phyloP scores from a whole-genome alignment of 2,329 filamentous ascomycete species.

The Huntiella omanensis region DNA sequence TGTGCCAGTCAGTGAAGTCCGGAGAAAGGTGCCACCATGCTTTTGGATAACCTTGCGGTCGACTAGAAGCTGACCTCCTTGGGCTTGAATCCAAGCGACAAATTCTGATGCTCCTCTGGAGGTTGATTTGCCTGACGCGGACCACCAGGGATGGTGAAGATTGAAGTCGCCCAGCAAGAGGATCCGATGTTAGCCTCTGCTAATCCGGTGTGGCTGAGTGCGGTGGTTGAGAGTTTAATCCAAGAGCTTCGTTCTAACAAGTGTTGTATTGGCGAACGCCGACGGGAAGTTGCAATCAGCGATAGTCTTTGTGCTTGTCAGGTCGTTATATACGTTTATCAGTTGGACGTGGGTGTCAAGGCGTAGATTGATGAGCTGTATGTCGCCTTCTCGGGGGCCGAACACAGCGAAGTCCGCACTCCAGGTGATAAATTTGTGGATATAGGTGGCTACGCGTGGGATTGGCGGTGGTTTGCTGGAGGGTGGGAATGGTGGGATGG shows the following conservation, averaged over 20 bases:
- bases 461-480: not conserved
- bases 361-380: not conserved
- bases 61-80: not conserved
- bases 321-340: not conserved
- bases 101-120: not conserved
- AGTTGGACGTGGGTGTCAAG: not conserved
- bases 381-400: not conserved
- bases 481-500: not conserved
- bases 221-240: not conserved
- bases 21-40: not conserved
- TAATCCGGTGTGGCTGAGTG: not conserved
- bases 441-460: not conserved
- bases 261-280: not conserved
- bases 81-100: not conserved
- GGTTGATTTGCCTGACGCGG: too few relatives aligned
- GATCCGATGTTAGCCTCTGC: not conserved
- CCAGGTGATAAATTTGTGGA: not conserved
- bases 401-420: not conserved
- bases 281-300: not conserved
- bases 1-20: not conserved
- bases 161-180: not conserved
- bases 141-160: not conserved
- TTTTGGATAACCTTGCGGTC: not conserved
- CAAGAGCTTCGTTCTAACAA: not conserved
- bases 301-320: not conserved